Evolutionary conservation across 2,329 filamentous ascomycete species (phyloP), one percentile per base, ranked within the genome.

Genomic region (Pseudogymnoascus sp.): DNA sequence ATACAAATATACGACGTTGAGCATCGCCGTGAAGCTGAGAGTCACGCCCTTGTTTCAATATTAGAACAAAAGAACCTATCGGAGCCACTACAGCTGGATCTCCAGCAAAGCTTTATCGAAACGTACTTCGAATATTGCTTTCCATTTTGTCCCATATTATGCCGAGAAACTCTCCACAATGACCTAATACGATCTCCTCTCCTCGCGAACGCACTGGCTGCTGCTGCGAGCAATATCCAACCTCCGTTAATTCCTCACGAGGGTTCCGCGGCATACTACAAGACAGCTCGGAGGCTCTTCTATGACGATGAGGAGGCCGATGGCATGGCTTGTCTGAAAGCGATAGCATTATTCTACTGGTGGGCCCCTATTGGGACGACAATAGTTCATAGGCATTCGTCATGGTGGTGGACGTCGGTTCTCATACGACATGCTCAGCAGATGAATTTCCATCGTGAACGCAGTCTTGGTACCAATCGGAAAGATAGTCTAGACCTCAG

Each of bases 401-500:
- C 73, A 20, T 78, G 75, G 75, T 78, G 76, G 76, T 78, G 76
- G 76, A 77, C 74, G 0, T 74, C 73, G 2, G 71, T 77, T 3
- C 70, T 75, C 12, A 76, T 78, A 18, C 66, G 76, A 11, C 74
- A 76, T 61, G 75, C 74, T 1, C 76, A 78, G 60, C 75, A 78
- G 61, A 73, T 77, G 67, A 75, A 75, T 37, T 67, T 78, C 6
- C 76, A 78, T 47, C 72, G 74, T 1, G 75, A 77, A 57, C 73
- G 73, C 0, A 63, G 65, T 0, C 61, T 64, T 0, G 62, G 64
- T 1, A 63, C 70, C 60, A 58, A 67, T 61, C 61, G 69, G 3
- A 62, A 65, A 12, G 58, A 64, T 5, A 58, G 47, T 11, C 43
- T 63, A 7, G 62, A 66, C 11, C 60, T 68, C 14, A 69, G 73